phyloP scores from a whole-genome alignment of 1,284 basidiomycete species.

The Leccinum pallidistipes region DNA sequence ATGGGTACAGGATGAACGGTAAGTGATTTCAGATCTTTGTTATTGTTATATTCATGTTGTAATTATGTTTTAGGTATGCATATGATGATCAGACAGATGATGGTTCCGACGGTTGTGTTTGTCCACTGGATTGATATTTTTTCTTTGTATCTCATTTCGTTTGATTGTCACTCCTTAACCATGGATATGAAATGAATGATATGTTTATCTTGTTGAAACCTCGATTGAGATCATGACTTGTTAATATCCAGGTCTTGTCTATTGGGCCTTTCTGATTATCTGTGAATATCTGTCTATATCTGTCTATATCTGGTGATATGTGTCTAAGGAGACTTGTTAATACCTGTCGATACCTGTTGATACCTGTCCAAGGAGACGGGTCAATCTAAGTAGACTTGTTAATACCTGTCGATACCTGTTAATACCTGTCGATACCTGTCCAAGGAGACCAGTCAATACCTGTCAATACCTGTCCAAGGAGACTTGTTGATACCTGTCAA shows the following conservation, averaged over 20 bases:
- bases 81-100: not conserved
- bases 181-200: not conserved
- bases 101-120: not conserved
- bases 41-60: not conserved
- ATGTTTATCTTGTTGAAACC: not conserved
- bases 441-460: not conserved
- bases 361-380: no score
- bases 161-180: not conserved
- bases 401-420: not conserved
- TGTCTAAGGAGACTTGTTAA: no score
- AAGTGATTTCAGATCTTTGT: not conserved
- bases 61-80: not conserved
- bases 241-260: not conserved
- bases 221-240: not conserved
- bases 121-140: not conserved
- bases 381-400: no score
- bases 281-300: no score
- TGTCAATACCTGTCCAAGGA: not conserved
- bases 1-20: not conserved
- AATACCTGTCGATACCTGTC: not conserved
- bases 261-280: no score
- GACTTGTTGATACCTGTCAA: not conserved
- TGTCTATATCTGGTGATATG: no score
- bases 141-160: conserved; percentile 17
- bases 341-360: no score